Base-by-base conservation (phyloP, 441 rosid species). In the Populus tomentosa region DNA sequence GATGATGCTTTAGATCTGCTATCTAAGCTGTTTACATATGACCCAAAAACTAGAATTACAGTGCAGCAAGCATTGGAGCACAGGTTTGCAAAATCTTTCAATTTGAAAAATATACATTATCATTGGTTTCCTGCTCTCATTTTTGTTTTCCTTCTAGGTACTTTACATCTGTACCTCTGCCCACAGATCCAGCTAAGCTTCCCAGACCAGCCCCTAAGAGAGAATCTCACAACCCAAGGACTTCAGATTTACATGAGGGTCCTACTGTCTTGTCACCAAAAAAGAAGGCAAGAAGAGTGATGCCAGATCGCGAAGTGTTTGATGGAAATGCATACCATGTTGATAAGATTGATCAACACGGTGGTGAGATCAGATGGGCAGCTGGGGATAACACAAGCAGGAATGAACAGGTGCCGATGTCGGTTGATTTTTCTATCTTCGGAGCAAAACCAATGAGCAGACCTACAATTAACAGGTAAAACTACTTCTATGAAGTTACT, bases 31-130 rank as follows among this genome's bases (percentile, higher is more conserved):
- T 89, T 92, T 69, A 88, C 92, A 4, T 95, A 95, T 77, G 97
- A 92, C 80, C 99, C 98, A 78, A 92, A 89, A 76, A 85, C 85
- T 56, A 91, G 99, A 86, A 90, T 94, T 80, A 70, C 99, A 3
- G 89, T 76, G 20, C 90, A 95, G 78, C 97, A 94, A 83, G 98
- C 99, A 79, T 80, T 92, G 59, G 95, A 94, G 78, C 99, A 94
- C 89, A 88, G 97, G 98, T 94, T 62, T n/a, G 32, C 30, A 38
- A 77, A 76, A 86, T 20, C 42, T 61, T 72, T 16, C 71, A 13
- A 7, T 77, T 74, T 69, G 28, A 53, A 7, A 65, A 78, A 36
- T 71, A 36, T 65, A 26, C 38, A 59, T 72, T 20, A 40, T 28
- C 35, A 35, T 80, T 67, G 28, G 10, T 71, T 70, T 71, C 75